Base-by-base conservation (phyloP, 169 alveolate species). In the Babesia gibsoni region DNA sequence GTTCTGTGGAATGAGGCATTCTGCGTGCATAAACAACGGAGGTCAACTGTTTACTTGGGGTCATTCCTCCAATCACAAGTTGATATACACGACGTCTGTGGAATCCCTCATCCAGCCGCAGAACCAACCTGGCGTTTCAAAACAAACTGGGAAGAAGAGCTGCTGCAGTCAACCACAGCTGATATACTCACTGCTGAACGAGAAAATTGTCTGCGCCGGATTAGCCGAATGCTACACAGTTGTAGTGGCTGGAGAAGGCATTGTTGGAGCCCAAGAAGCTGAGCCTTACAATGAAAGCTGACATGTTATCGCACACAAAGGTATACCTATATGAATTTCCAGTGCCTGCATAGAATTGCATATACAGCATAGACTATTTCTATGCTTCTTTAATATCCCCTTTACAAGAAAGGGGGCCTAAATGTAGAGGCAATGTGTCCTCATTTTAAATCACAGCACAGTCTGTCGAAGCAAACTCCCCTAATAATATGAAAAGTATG, bases 41-140 rank as follows among this genome's bases (percentile, higher is more conserved):
- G 79, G 82, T 65, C 95, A 91, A 41, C 89, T 91, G 18, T 91
- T 72, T 66, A 66, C 87, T 59, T 91, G 95, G 95, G 95, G 95
- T 8, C 93, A 91, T 77, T 91, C 95, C 8, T 82, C 94, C n/a
- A 68, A 75, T 39, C 95, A 91, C 73, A 91, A 91, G 67, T 67
- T 91, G 49, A 91, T 91, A 10, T 89, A 84, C 79, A 91, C 95
- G 9, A 82, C 91, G 14, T 66, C 91, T 0, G 88, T 89, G 23
- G 95, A 90, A 46, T 65, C 56, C 42, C 52, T 89, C 25, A 53
- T 88, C 18, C 79, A 80, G 37, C 93, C 84, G 53, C 89, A 81
- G 64, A 61, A 70, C 18, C 92, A 87, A 64, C 92, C 94, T n/a
- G 95, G 95, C 16, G 91, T 90, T 20, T 89, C 95, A 36, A 74